A percentile compares a stretch with the other conserved stretches of the same genome.
phyloP scores from a whole-genome alignment of 2,329 filamentous ascomycete species.

The Xylariaceae sp. region DNA sequence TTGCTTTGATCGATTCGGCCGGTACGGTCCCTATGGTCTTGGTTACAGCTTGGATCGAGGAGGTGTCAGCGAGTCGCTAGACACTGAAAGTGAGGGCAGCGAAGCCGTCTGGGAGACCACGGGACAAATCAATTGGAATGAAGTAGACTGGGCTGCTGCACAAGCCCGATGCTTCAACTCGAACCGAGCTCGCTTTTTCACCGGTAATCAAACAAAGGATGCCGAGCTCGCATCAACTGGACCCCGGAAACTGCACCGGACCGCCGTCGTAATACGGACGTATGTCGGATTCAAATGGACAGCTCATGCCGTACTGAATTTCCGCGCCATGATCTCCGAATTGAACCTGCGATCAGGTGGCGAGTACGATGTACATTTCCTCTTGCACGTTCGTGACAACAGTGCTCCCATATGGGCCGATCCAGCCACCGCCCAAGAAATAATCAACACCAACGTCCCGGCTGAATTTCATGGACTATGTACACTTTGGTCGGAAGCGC shows the following conservation, averaged over 20 bases:
- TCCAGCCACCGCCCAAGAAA: constrained; percentile 62
- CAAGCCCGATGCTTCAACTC: constrained; percentile 50
- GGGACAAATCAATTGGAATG: constrained; percentile 52
- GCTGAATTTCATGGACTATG: constrained; percentile 75
- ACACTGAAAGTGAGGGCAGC: constrained; percentile 64
- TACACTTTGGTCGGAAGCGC: constrained; percentile 77
- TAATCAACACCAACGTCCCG: constrained; percentile 61
- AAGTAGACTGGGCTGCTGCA: constrained; percentile 50
- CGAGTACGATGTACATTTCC: constrained; percentile 77
- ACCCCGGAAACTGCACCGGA: constrained; percentile 49
- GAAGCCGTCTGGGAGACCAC: constrained; percentile 52
- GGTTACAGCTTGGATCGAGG: constrained; percentile 73
- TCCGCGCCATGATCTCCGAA: constrained; percentile 76
- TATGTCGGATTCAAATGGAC: constrained; percentile 78
- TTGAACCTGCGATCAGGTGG: constrained; percentile 71
- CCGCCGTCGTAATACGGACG: constrained; percentile 72
- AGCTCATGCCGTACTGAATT: constrained; percentile 69
- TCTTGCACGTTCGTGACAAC: constrained; percentile 78
- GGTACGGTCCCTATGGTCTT: constrained; percentile 77
- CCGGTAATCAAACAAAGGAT: constrained; percentile 35
- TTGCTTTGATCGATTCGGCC: constrained; percentile 83
- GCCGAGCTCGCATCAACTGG: constrained; percentile 25
- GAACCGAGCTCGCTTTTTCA: constrained; percentile 60
- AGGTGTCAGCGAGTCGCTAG: constrained; percentile 65
- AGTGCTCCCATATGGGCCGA: constrained; percentile 78